A percentile compares a stretch with the other conserved stretches of the same genome.
phyloP scores from a whole-genome alignment of 2,329 filamentous ascomycete species.

The Aspergillus hortae region DNA sequence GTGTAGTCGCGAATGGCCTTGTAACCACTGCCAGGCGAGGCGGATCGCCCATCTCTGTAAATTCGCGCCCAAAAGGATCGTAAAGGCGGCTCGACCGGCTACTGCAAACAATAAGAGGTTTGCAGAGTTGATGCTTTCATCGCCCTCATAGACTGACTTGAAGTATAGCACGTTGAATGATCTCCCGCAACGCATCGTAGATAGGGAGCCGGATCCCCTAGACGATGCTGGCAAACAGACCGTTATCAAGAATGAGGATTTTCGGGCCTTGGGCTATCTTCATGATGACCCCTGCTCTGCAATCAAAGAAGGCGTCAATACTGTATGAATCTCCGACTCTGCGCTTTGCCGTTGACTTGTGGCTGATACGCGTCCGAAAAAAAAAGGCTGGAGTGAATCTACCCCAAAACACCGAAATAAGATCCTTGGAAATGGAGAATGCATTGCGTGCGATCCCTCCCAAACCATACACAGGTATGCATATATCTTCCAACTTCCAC shows the following conservation, averaged over 20 bases:
- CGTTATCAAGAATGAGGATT: constrained; percentile 7
- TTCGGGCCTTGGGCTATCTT: constrained; percentile 17
- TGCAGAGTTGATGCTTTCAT: not conserved
- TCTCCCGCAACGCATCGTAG: not conserved
- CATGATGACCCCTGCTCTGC: constrained; percentile 2
- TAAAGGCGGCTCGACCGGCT: constrained; percentile 2
- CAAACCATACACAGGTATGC: constrained; percentile 37
- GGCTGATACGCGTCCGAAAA: too few relatives aligned
- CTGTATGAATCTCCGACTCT: too few relatives aligned
- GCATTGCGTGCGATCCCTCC: constrained; percentile 31
- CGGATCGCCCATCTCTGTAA: constrained; percentile 49
- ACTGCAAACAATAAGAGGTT: constrained; percentile 10
- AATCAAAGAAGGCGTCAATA: too few relatives aligned
- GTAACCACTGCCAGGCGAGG: constrained; percentile 48
- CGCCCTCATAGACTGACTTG: not conserved
- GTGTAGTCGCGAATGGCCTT: constrained; percentile 52
- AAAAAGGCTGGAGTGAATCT: constrained; percentile 3
- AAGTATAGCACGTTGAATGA: not conserved
- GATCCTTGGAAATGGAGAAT: constrained; percentile 30
- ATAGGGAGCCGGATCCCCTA: not conserved
- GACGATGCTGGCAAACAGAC: not conserved
- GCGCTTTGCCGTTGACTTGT: too few relatives aligned
- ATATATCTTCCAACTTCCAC: not conserved
- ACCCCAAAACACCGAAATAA: not conserved
- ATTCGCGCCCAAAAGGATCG: constrained; percentile 36